Percentiles rank a stretch among this genome's conserved stretches.
Evolutionary conservation across 176 grass and related monocot species (phyloP).

Genomic region (Avena atlantica): DNA sequence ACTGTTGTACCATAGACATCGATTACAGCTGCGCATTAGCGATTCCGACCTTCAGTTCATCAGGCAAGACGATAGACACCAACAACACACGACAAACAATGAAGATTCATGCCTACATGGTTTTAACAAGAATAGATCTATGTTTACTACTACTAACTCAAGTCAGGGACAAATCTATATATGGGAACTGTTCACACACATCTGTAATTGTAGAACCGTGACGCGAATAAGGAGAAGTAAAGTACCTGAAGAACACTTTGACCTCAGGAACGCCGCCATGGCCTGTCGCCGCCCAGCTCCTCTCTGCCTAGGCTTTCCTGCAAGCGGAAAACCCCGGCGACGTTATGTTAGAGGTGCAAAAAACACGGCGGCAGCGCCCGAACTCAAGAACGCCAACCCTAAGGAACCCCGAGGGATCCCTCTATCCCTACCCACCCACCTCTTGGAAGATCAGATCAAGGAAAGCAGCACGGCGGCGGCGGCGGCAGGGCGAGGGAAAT

Average conservation of each 20-base stretch:
- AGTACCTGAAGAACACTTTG: slow-evolving; percentile 58
- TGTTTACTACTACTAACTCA: not conserved
- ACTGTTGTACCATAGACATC: not conserved
- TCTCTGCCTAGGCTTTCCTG: not conserved
- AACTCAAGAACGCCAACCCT: not conserved
- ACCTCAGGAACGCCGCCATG: slow-evolving; percentile 61
- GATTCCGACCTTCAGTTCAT: not conserved
- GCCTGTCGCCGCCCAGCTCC: not conserved
- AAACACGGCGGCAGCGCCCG: not conserved
- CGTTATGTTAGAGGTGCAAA: not conserved
- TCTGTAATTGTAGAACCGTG: not conserved
- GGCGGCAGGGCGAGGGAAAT: not conserved
- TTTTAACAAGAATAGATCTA: not conserved
- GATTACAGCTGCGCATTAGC: not conserved
- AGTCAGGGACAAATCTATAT: not conserved
- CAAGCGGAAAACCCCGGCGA: not conserved
- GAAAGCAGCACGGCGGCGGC: not conserved
- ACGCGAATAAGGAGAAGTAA: not conserved
- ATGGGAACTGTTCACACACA: not conserved
- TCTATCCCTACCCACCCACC: not conserved
- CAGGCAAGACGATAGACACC: not conserved
- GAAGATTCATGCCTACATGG: not conserved
- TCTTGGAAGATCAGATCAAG: not conserved
- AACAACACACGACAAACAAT: not conserved
- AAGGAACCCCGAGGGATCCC: too few relatives aligned